Evolutionary conservation across 2,329 filamentous ascomycete species (phyloP).

Genomic region (Alternaria longipes): DNA sequence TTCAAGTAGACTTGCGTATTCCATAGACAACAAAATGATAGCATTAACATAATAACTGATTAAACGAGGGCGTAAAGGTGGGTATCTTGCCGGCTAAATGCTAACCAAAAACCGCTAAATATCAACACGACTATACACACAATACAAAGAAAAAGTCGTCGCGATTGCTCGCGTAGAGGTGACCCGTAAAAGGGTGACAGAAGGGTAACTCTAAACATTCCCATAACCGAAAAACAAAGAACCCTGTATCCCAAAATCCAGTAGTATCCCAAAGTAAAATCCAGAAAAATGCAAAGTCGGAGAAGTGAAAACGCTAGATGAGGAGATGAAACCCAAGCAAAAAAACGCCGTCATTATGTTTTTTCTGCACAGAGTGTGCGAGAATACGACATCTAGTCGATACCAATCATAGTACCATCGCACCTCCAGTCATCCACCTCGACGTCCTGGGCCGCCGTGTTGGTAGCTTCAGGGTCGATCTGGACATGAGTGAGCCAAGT

Average conservation of each 20-base stretch:
- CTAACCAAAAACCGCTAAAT: slow-evolving; percentile 19
- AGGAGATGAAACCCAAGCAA: neutral
- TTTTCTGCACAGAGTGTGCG: too few species aligned
- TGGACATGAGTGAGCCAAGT: slow-evolving; percentile 52
- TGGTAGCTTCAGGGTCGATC: slow-evolving; percentile 48
- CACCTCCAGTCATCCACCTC: slow-evolving; percentile 50
- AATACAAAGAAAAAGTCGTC: slow-evolving; percentile 1
- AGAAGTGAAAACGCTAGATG: neutral
- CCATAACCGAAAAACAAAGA: neutral
- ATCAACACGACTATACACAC: slow-evolving; percentile 15
- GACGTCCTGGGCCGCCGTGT: slow-evolving; percentile 42
- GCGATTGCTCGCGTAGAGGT: neutral
- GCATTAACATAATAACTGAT: slow-evolving; percentile 1
- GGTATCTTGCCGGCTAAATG: slow-evolving; percentile 25
- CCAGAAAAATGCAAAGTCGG: too few species aligned
- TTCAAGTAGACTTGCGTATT: neutral
- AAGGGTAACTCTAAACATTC: slow-evolving; percentile 10
- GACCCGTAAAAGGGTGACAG: neutral
- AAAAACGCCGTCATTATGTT: neutral
- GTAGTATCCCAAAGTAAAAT: neutral
- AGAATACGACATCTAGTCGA: slow-evolving; percentile 32
- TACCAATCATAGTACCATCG: slow-evolving; percentile 48
- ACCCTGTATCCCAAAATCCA: neutral
- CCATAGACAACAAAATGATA: neutral
- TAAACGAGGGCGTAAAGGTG: slow-evolving; percentile 18